A percentile compares a stretch with the other conserved stretches of the same genome.
These are phyloP conservation scores for Fusarium cyanostomum DNA, from an alignment of 2,329 filamentous ascomycete species.

Conservation along the genomic window DNA sequence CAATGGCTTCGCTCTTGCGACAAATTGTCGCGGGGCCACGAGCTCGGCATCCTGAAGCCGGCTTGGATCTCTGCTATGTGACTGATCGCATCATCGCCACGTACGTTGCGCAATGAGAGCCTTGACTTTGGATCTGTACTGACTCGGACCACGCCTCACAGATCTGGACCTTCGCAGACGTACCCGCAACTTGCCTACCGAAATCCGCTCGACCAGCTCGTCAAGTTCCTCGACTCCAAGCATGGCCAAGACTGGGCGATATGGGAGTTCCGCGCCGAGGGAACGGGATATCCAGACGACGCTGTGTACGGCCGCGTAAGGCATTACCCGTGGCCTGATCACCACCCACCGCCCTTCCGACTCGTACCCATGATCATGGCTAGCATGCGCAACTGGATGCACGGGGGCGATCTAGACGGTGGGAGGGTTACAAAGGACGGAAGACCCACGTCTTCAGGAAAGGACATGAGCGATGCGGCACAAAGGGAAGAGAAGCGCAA, in stretches of 20 bases:
- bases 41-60: conserved; percentile 83
- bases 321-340: conserved; percentile 96
- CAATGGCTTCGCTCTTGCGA: conserved; percentile 80
- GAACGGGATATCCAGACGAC: conserved; percentile 92
- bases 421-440: conserved; percentile 24
- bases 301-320: conserved; percentile 86
- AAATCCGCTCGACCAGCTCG: conserved; percentile 87
- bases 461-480: conserved; percentile 29
- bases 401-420: conserved; percentile 57
- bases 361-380: conserved; percentile 90
- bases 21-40: conserved; percentile 92
- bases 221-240: conserved; percentile 86
- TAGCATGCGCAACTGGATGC: conserved; percentile 90
- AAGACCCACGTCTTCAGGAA: conserved; percentile 21
- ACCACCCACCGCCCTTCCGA: conserved; percentile 93
- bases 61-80: conserved; percentile 95
- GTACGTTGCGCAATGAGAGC: conserved; percentile 48
- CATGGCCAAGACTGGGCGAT: conserved; percentile 90
- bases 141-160: conserved; percentile 52
- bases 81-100: conserved; percentile 79
- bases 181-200: conserved; percentile 94
- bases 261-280: conserved; percentile 97
- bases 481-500: conserved; percentile 49
- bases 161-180: conserved; percentile 87
- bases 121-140: conserved; percentile 1